phyloP scores from a whole-genome alignment of 352 stramenopile genomes.

The Pythium coloratum region DNA sequence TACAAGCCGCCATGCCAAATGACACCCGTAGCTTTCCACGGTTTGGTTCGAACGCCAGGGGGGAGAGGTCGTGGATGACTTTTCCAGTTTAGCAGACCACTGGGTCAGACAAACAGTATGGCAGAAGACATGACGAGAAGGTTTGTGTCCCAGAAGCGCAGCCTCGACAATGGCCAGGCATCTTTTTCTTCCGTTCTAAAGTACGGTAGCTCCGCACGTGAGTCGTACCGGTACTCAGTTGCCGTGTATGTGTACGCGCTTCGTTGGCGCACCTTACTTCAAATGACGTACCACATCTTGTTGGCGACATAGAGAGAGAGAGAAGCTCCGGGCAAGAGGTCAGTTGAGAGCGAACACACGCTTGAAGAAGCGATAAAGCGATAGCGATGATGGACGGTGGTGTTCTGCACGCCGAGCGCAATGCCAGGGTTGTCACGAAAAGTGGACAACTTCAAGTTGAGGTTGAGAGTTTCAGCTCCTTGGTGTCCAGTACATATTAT shows the following conservation, averaged over 20 bases:
- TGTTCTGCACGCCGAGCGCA: conserved; percentile 2
- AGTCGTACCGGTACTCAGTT: no score
- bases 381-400: background rate
- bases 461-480: background rate
- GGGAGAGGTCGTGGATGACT: no score
- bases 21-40: no score
- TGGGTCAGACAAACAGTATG: background rate
- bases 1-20: background rate
- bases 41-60: no score
- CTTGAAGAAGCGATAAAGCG: background rate
- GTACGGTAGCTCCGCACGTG: no score
- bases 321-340: background rate
- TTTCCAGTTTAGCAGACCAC: background rate
- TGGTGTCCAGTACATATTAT: no score
- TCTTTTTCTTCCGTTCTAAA: no score
- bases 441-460: conserved; percentile 3
- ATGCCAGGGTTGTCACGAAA: background rate
- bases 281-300: background rate
- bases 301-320: background rate
- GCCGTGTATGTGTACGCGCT: no score
- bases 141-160: background rate
- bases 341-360: background rate
- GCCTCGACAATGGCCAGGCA: no score
- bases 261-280: background rate
- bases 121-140: background rate